A percentile compares a stretch with the other conserved stretches of the same genome.
phyloP scores from a whole-genome alignment of 306 rosid genomes.

The Astragalus membranaceus region DNA sequence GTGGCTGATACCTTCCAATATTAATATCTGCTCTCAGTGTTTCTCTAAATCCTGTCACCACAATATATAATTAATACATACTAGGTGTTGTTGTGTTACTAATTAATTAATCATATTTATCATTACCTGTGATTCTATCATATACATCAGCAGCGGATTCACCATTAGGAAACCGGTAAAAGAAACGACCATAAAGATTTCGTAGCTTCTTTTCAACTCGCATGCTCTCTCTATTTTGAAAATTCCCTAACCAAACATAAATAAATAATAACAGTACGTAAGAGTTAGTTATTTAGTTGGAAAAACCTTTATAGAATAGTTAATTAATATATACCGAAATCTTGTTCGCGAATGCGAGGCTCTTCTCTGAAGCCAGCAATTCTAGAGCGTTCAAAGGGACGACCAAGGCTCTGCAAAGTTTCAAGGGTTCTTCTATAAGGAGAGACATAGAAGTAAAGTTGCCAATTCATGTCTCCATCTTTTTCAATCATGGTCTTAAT shows the following conservation, averaged over 20 bases:
- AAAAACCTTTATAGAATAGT: too few species aligned
- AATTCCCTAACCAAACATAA: slow-evolving; percentile 48
- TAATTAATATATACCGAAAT: slow-evolving; percentile 52
- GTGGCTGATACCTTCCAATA: slow-evolving; percentile 74
- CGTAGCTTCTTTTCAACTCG: slow-evolving; percentile 47
- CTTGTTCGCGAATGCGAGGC: slow-evolving; percentile 83
- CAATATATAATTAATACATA: too few species aligned
- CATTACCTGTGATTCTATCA: slow-evolving; percentile 78
- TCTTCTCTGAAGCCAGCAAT: slow-evolving; percentile 88
- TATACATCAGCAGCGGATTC: slow-evolving; percentile 97
- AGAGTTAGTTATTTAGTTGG: neutral
- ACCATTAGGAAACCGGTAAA: slow-evolving; percentile 83
- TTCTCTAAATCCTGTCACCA: slow-evolving; percentile 56
- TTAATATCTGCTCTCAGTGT: slow-evolving; percentile 73
- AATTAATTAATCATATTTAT: too few species aligned
- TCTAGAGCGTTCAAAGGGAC: slow-evolving; percentile 51
- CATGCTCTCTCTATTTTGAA: slow-evolving; percentile 87
- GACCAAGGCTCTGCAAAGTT: slow-evolving; percentile 53
- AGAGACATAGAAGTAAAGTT: slow-evolving; percentile 75
- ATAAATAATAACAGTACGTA: neutral
- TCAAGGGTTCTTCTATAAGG: slow-evolving; percentile 63
- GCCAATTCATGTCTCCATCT: slow-evolving; percentile 44
- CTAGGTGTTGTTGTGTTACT: too few species aligned
- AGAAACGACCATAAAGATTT: slow-evolving; percentile 76
- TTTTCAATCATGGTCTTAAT: slow-evolving; percentile 47